phyloP scores from a whole-genome alignment of 495 filamentous ascomycete species.

The Diplogelasinospora grovesii region DNA sequence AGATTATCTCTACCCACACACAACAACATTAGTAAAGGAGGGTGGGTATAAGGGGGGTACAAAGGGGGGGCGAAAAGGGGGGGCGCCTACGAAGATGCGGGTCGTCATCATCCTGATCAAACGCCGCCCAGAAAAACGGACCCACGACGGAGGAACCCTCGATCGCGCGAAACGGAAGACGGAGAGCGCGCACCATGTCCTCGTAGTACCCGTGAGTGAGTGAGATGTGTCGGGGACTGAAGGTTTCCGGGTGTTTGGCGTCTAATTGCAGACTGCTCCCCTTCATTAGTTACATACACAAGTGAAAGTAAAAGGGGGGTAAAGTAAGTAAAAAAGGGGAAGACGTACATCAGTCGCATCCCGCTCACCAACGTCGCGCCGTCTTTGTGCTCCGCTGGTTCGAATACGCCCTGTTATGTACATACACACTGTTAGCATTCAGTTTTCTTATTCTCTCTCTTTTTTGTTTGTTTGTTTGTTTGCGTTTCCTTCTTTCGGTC shows the following conservation, averaged over 20 bases:
- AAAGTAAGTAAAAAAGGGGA: background rate
- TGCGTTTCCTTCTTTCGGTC: no score
- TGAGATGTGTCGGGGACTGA: constrained; percentile 41
- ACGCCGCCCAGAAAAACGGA: constrained; percentile 50
- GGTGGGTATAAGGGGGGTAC: background rate
- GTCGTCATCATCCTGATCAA: constrained; percentile 44
- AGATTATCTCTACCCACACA: constrained; percentile 41
- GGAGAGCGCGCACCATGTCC: constrained; percentile 34
- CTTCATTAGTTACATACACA: background rate
- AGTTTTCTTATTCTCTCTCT: no score
- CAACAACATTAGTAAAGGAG: background rate
- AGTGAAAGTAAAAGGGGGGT: background rate
- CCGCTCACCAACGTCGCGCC: constrained; percentile 37
- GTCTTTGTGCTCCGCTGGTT: constrained; percentile 29
- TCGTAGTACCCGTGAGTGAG: constrained; percentile 35
- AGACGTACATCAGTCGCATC: constrained; percentile 45
- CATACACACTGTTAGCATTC: background rate
- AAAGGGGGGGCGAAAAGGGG: no score
- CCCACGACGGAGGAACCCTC: constrained; percentile 46
- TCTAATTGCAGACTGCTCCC: constrained; percentile 41
- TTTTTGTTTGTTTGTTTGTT: no score
- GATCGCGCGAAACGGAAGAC: constrained; percentile 45
- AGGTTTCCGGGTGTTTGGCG: constrained; percentile 44
- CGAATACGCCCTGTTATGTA: constrained; percentile 40
- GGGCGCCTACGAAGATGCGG: constrained; percentile 43